These are phyloP conservation scores for Blastocladiella britannica DNA, from an alignment of 192 early-diverging fungal genomes.

Conservation along the genomic window DNA sequence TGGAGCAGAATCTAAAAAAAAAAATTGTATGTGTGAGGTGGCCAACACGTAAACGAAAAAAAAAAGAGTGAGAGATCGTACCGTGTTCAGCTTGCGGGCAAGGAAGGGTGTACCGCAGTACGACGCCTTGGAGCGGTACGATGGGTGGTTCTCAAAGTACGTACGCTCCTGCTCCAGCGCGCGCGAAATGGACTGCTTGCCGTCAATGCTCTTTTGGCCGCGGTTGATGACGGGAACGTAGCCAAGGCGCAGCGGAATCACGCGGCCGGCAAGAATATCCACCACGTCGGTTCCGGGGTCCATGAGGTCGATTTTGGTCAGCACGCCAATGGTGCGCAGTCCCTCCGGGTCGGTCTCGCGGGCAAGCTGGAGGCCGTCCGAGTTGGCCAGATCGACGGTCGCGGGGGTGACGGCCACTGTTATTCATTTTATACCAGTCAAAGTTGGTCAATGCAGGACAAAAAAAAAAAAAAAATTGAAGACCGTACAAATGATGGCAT, in stretches of 20 bases:
- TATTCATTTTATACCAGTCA: no score
- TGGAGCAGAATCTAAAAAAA: constrained; percentile 93
- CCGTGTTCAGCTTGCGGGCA: constrained; percentile 91
- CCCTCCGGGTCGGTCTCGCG: constrained; percentile 98
- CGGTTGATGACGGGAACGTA: constrained; percentile 99
- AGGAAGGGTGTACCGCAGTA: constrained; percentile 98
- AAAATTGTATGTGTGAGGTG: constrained; percentile 2
- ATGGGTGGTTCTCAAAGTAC: constrained; percentile 88
- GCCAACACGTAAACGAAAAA: background rate
- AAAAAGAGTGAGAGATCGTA: constrained; percentile 9
- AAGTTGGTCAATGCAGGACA: no score
- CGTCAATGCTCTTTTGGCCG: constrained; percentile 92
- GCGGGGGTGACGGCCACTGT: constrained; percentile 95
- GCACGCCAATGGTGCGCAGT: constrained; percentile 91
- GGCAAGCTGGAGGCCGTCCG: constrained; percentile 94
- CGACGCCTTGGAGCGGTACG: constrained; percentile 89
- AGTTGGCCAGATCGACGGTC: constrained; percentile 98
- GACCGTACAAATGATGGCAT: constrained; percentile 92
- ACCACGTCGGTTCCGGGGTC: constrained; percentile 98
- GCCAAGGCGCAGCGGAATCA: constrained; percentile 89
- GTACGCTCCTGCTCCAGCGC: constrained; percentile 74
- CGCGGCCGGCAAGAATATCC: constrained; percentile 88
- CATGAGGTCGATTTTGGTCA: constrained; percentile 99
- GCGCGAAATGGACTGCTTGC: constrained; percentile 63
- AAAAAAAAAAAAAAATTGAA: no score